Percentiles rank a stretch among this genome's conserved stretches.
Conservation (phyloP, 495 filamentous ascomycete genomes). For the Ascobolus immersus region DNA sequence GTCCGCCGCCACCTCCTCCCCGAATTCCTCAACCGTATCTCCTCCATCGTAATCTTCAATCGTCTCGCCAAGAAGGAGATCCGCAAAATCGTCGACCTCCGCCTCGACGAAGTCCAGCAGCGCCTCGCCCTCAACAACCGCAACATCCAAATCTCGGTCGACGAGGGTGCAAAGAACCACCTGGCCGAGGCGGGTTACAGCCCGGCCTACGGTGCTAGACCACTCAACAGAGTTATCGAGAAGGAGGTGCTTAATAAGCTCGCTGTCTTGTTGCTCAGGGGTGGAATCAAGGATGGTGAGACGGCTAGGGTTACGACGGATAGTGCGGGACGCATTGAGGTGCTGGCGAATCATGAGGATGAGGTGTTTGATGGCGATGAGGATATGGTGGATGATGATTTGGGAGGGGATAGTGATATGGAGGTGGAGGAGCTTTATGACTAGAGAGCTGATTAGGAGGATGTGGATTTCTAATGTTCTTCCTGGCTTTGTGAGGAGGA, state of each 20-base stretch:
- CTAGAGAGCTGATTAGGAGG: no score
- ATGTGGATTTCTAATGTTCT: no score
- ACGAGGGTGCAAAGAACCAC: constrained; percentile 67
- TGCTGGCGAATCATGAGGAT: constrained; percentile 57
- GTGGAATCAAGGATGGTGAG: constrained; percentile 66
- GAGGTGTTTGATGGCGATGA: constrained; percentile 36
- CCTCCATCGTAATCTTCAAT: constrained; percentile 91
- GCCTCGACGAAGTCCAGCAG: constrained; percentile 71
- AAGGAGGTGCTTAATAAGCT: constrained; percentile 85
- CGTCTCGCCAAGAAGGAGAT: constrained; percentile 72
- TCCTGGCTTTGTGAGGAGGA: no score
- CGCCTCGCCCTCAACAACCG: constrained; percentile 55
- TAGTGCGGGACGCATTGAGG: constrained; percentile 36
- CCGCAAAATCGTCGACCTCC: constrained; percentile 81
- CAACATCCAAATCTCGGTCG: constrained; percentile 51
- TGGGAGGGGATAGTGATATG: constrained; percentile 41
- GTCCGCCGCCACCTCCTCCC: constrained; percentile 89
- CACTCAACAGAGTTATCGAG: constrained; percentile 70
- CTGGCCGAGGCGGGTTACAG: constrained; percentile 72
- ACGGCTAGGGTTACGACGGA: constrained; percentile 50
- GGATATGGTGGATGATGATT: constrained; percentile 39
- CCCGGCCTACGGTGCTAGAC: constrained; percentile 78
- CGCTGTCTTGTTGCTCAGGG: constrained; percentile 68
- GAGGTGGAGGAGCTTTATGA: constrained; percentile 46
- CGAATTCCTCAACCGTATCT: constrained; percentile 95